These are phyloP conservation scores for Hansenula lynferdii DNA, from an alignment of 1,139 yeast genomes.

Conservation along the genomic window DNA sequence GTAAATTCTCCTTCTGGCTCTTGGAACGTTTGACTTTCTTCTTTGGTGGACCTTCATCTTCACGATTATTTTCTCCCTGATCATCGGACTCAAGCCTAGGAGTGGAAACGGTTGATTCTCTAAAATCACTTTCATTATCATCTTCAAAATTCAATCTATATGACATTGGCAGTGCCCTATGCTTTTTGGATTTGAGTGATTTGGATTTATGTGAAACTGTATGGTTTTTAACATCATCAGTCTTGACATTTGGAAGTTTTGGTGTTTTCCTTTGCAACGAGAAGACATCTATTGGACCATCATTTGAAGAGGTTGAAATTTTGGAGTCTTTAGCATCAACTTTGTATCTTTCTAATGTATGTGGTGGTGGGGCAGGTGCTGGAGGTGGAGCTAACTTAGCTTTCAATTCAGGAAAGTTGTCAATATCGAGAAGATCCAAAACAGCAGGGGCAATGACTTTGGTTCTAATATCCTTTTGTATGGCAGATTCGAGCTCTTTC, in stretches of 20 bases:
- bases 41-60: slow-evolving; percentile 26
- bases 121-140: slow-evolving; percentile 35
- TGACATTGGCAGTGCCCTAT: slow-evolving; percentile 53
- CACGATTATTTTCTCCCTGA: slow-evolving; percentile 23
- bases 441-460: slow-evolving; percentile 70
- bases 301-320: slow-evolving; percentile 10
- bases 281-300: slow-evolving; percentile 13
- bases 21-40: slow-evolving; percentile 16
- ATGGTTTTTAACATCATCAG: too few relatives aligned
- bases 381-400: slow-evolving; percentile 33
- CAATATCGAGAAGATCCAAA: slow-evolving; percentile 56
- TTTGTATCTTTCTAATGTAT: too few relatives aligned
- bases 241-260: slow-evolving; percentile 22
- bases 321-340: slow-evolving; percentile 32
- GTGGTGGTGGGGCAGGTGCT: not conserved
- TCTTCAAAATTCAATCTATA: slow-evolving; percentile 64
- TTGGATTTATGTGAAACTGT: too few relatives aligned
- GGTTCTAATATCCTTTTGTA: slow-evolving; percentile 71
- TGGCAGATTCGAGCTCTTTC: slow-evolving; percentile 58
- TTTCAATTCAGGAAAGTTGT: slow-evolving; percentile 50
- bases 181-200: slow-evolving; percentile 8
- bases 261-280: slow-evolving; percentile 18
- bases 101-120: slow-evolving; percentile 39
- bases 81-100: slow-evolving; percentile 20
- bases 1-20: slow-evolving; percentile 2